phyloP scores from a whole-genome alignment of 495 filamentous ascomycete genomes.

The Hypoxylon fuscum region DNA sequence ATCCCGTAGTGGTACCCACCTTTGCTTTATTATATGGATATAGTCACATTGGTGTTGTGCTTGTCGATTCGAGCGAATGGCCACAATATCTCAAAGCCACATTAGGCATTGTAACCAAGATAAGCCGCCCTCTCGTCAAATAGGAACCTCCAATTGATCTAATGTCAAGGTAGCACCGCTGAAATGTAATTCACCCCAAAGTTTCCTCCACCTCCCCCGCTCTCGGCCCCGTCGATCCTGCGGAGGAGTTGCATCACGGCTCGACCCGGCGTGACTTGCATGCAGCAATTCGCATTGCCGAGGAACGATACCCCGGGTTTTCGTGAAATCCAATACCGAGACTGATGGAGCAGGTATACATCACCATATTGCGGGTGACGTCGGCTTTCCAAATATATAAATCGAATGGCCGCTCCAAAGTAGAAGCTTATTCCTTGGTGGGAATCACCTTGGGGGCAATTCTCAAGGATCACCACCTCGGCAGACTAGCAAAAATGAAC shows the following conservation, averaged over 20 bases:
- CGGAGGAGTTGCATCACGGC: constrained; percentile 14
- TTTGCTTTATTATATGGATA: not conserved
- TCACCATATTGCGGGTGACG: constrained; percentile 1
- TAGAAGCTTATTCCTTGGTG: not conserved
- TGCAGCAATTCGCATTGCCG: constrained; percentile 16
- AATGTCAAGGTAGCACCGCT: not conserved
- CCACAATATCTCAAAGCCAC: constrained; percentile 8
- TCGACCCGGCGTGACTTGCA: constrained; percentile 24
- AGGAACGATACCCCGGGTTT: constrained; percentile 7
- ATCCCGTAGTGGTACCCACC: constrained; percentile 17
- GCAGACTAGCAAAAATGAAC: constrained; percentile 8
- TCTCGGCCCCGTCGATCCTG: constrained; percentile 6
- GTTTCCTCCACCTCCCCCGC: constrained; percentile 29
- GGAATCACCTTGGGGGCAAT: not conserved
- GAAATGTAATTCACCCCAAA: constrained; percentile 2
- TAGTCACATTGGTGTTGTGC: not conserved
- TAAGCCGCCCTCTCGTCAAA: constrained; percentile 4
- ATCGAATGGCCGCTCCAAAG: constrained; percentile 1
- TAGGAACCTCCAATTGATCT: not conserved
- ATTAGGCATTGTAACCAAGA: not conserved
- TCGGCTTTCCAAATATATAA: not conserved
- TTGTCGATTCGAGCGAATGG: constrained; percentile 2
- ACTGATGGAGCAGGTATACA: not conserved
- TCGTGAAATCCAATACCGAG: constrained; percentile 12
- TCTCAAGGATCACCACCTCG: not conserved